Conservation (phyloP, 192 early-diverging fungal genomes). For the Backusella parvicylindrica region DNA sequence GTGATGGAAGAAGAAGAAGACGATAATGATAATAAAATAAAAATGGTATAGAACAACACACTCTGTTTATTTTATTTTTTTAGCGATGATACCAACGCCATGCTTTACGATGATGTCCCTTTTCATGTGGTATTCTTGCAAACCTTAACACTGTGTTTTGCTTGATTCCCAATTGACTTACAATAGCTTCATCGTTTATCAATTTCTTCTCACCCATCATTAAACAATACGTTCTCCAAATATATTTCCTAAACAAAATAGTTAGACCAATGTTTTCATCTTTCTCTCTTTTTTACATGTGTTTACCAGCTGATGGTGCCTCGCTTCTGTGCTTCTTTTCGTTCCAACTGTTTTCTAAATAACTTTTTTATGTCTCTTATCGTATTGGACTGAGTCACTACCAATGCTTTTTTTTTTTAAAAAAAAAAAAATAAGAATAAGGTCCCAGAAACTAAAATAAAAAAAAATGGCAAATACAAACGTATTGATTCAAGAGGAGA, state of each 20-base stretch:
- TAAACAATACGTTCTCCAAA: conserved; percentile 31
- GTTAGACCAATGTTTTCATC: too few relatives aligned
- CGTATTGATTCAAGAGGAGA: conserved; percentile 7
- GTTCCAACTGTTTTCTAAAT: background rate
- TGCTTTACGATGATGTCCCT: conserved; percentile 21
- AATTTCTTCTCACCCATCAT: conserved; percentile 8
- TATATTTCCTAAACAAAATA: conserved; percentile 24
- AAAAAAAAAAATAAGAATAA: background rate
- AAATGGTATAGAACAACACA: too few relatives aligned
- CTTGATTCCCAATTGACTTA: conserved; percentile 26
- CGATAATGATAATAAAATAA: background rate
- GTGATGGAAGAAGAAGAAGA: background rate
- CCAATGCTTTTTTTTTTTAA: too few relatives aligned
- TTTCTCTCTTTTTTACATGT: background rate
- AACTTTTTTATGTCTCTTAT: conserved; percentile 23
- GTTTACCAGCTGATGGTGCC: conserved; percentile 27
- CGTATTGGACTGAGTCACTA: conserved; percentile 20
- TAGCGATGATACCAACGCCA: conserved; percentile 10
- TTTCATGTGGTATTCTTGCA: conserved; percentile 10
- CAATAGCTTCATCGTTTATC: conserved; percentile 9
- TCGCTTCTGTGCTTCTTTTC: background rate
- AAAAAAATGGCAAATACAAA: background rate
- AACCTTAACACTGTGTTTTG: conserved; percentile 20
- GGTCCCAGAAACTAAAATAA: background rate
- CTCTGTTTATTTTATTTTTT: background rate